phyloP scores from a whole-genome alignment of 2,329 filamentous ascomycete species.

The Phialemoniopsis sp. region DNA sequence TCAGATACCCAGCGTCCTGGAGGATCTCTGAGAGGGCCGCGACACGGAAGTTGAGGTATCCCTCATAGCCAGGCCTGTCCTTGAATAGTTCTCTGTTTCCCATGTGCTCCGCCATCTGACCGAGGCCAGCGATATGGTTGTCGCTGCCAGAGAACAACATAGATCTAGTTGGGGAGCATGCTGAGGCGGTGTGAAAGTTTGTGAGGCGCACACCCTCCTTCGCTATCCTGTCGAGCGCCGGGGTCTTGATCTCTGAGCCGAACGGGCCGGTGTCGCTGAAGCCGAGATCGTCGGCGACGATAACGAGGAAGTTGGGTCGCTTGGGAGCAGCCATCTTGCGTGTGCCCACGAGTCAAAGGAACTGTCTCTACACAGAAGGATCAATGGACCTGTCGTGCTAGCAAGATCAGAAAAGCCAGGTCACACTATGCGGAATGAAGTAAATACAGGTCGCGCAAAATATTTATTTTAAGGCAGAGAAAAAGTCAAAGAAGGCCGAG shows the following conservation, averaged over 20 bases:
- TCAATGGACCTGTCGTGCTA: too few relatives aligned
- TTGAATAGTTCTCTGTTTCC: neutral
- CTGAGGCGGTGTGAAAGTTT: conserved; percentile 60
- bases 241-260: conserved; percentile 23
- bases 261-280: conserved; percentile 23
- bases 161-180: conserved; percentile 60
- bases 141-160: conserved; percentile 66
- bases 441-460: neutral
- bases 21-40: conserved; percentile 56
- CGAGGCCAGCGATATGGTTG: conserved; percentile 55
- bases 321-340: neutral
- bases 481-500: too few relatives aligned
- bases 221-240: conserved; percentile 20
- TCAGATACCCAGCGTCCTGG: conserved; percentile 54
- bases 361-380: too few relatives aligned
- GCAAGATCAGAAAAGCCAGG: too few relatives aligned
- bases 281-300: conserved; percentile 27
- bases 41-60: conserved; percentile 57
- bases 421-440: too few relatives aligned
- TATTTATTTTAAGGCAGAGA: neutral
- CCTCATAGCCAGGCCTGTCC: conserved; percentile 54
- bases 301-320: conserved; percentile 24
- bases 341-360: neutral
- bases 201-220: conserved; percentile 43
- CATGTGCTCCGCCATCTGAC: conserved; percentile 14